A percentile compares a stretch with the other conserved stretches of the same genome.
Conservation (phyloP, 352 stramenopile genomes). For the Phytopythium montanum region DNA sequence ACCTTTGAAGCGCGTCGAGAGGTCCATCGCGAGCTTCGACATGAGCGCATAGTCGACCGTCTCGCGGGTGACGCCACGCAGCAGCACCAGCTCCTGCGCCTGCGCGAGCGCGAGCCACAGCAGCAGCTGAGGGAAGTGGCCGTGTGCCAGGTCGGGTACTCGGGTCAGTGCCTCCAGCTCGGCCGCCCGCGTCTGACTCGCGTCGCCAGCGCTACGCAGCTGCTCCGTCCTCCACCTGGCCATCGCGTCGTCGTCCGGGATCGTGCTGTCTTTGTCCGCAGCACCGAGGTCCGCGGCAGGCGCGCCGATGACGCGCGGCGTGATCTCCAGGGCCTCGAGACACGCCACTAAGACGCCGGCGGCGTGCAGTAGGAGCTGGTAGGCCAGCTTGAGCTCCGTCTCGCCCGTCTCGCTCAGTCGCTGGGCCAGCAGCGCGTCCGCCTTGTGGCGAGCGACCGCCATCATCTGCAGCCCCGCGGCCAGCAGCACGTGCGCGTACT, state of each 20-base stretch:
- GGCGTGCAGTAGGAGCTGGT: conserved; percentile 58
- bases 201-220: conserved; percentile 3
- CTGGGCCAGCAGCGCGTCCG: conserved; percentile 35
- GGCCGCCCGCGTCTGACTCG: not conserved
- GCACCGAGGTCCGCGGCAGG: conserved; percentile 21
- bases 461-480: conserved; percentile 42
- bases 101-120: conserved; percentile 57
- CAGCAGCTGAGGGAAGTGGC: conserved; percentile 42
- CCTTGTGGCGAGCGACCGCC: conserved; percentile 32
- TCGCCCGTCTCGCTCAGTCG: conserved; percentile 47
- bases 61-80: conserved; percentile 55
- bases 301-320: conserved; percentile 27
- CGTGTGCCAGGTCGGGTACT: conserved; percentile 49
- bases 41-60: conserved; percentile 65
- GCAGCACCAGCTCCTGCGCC: conserved; percentile 62
- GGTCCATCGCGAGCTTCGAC: conserved; percentile 57
- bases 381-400: conserved; percentile 63
- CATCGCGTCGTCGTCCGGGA: conserved; percentile 39
- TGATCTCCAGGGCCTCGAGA: conserved; percentile 34
- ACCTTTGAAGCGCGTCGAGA: conserved; percentile 49
- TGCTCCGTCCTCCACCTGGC: conserved; percentile 59
- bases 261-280: not conserved
- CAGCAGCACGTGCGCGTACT: conserved; percentile 51
- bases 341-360: conserved; percentile 51
- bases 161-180: conserved; percentile 40